These are phyloP conservation scores for Artemisia princeps DNA, from an alignment of 140 eudicot genomes.

Conservation along the genomic window DNA sequence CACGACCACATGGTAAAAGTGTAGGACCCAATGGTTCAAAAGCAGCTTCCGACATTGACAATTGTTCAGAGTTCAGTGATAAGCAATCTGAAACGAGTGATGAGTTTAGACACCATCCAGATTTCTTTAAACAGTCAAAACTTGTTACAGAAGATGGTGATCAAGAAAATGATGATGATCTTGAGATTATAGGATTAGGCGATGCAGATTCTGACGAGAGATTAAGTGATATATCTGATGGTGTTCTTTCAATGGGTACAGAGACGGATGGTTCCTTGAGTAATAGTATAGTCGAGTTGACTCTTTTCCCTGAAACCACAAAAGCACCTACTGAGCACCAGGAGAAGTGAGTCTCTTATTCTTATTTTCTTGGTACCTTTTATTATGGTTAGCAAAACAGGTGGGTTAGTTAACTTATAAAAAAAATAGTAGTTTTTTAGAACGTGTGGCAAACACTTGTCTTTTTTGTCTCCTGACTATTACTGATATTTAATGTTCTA, in stretches of 20 bases:
- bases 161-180: slow-evolving; percentile 40
- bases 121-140: slow-evolving; percentile 38
- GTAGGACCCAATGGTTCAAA: slow-evolving; percentile 24
- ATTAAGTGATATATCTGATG: slow-evolving; percentile 86
- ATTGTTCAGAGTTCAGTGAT: slow-evolving; percentile 72
- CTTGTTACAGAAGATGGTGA: slow-evolving; percentile 36
- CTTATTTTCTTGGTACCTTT: background rate
- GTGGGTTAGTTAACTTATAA: too few species aligned
- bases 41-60: slow-evolving; percentile 52
- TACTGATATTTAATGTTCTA: too few species aligned
- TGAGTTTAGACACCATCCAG: slow-evolving; percentile 48
- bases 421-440: too few species aligned
- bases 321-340: slow-evolving; percentile 37
- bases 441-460: too few species aligned
- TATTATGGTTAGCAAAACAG: background rate
- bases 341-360: slow-evolving; percentile 49
- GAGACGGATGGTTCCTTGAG: slow-evolving; percentile 75
- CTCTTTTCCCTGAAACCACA: slow-evolving; percentile 63
- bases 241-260: slow-evolving; percentile 81
- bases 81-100: slow-evolving; percentile 67
- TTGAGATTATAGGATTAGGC: slow-evolving; percentile 66
- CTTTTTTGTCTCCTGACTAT: too few species aligned
- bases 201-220: slow-evolving; percentile 77
- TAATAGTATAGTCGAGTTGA: slow-evolving; percentile 53
- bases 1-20: slow-evolving; percentile 31